Evolutionary conservation across 352 stramenopile genomes (phyloP), one percentile per base, ranked within the genome.

Genomic region (Phytophthora pisi): DNA sequence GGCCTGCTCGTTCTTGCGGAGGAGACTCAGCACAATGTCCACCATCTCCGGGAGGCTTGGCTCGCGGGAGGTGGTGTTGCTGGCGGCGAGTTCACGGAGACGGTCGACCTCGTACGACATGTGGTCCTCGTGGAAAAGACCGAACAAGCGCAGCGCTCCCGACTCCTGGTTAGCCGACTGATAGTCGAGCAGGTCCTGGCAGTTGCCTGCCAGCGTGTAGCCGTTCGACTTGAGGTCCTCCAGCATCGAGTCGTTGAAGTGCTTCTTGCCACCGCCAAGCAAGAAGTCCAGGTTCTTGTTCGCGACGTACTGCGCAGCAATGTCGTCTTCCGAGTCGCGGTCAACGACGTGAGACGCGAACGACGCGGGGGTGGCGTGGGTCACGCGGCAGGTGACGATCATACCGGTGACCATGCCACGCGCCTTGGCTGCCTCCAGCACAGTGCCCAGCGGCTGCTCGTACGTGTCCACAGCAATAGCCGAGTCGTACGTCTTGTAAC

Each of bases 211-310:
- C 20, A 91, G 16, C 31, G 76, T 74, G 67, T 91, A 91, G 5
- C 78, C 79, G 34, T 68, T 75, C 1, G 61, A 56, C 40, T 72
- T 71, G 10, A 89, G 70, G 11, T 88, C 72, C 3, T 67, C 38
- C 13, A 85, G 56, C 70, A 86, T 77, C 4, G 60, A 70, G 8
- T 85, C 76, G 34, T 79, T 86, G 56, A 91, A 91, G 64, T 82
- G 73, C 16, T 74, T 77, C 58, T 64, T 64, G 10, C 82, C 82
- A 49, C 82, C 82, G 24, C 82, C 79, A 9, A 89, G 65, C 30
- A 88, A 31, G 51, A 90, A 90, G 68, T 90, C 82, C 5, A 90
- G 57, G 53, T 90, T 88, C 63, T 86, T 83, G 74, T 89, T 91
- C 24, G 70, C 68, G 10, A 85, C 77, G 57, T 91, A 89, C 60